Evolutionary conservation across 441 rosid species (phyloP), one percentile per base, ranked within the genome.

Genomic region (Mallotus repandus): DNA sequence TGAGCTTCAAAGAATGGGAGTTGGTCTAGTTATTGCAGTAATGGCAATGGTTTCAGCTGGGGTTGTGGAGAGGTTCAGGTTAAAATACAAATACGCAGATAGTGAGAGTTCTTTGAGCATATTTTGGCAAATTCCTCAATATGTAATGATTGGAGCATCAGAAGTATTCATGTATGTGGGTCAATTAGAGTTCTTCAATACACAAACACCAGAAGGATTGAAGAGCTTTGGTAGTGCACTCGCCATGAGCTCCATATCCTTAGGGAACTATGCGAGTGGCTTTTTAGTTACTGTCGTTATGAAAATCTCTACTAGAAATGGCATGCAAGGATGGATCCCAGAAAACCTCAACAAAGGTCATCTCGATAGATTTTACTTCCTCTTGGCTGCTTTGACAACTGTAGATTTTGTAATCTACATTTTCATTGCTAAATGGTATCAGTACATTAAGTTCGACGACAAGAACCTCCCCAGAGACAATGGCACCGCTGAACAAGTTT

Each of bases 181-280:
- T 38, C 41, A 38, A 38, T 84, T 95, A 15, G 99, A 95, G 72
- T 95, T 95, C 88, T 95, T 95, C 85, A 95, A 95, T 41, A 91
- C 87, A 0, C 99, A 95, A 68, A 79, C 99, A 10, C 99, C 98
- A 0, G 95, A 90, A 4, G 95, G 98, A 19, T 77, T 95, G 72
- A 95, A 93, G 86, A 95, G 98, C 83, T 93, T 93, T 0, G 99
- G 97, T 10, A 95, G 99, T 18, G 96, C 99, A 7, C 86, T 95
- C 5, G 89, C 98, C 78, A 95, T 95, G 99, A 88, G 93, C 53
- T 95, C 99, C 1, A 95, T 95, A 74, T 95, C 98, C 0, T 80
- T 95, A n/a, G 99, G 99, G n/a, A 95, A 95, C 90, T 95, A 90
- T 32, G 98, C 91, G 38, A 95, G 99, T 14, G 89, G 96, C 83